Evolutionary conservation across 495 filamentous ascomycete species (phyloP).

Genomic region (Aspergillus conjunctus): DNA sequence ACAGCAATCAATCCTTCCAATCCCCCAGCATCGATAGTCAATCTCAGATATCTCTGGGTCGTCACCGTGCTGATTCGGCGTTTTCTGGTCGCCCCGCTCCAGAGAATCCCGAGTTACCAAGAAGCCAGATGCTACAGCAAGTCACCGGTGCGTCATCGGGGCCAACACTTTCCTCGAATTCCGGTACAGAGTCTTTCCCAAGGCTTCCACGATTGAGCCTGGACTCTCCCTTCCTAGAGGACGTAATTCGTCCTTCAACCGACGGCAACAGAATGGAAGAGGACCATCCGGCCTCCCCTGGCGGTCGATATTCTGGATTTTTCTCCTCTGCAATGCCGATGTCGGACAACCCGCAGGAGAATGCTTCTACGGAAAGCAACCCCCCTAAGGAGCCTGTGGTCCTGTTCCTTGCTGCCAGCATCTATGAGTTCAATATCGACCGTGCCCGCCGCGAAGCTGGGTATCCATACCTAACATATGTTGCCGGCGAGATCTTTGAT

Average conservation of each 20-base stretch:
- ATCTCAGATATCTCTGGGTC: slow-evolving; percentile 31
- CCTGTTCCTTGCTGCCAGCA: slow-evolving; percentile 87
- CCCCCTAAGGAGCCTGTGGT: slow-evolving; percentile 49
- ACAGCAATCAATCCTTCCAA: slow-evolving; percentile 38
- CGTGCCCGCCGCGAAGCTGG: slow-evolving; percentile 89
- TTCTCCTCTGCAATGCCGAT: slow-evolving; percentile 88
- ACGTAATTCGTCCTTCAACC: slow-evolving; percentile 32
- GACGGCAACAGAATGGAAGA: slow-evolving; percentile 20
- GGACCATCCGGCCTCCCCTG: slow-evolving; percentile 33
- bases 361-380: slow-evolving; percentile 25
- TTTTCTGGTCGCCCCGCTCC: slow-evolving; percentile 32
- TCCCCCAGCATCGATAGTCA: slow-evolving; percentile 39
- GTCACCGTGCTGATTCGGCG: slow-evolving; percentile 38
- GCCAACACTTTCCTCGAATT: slow-evolving; percentile 12
- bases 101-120: slow-evolving; percentile 26
- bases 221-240: slow-evolving; percentile 47
- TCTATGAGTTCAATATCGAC: slow-evolving; percentile 96
- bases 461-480: slow-evolving; percentile 94
- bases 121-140: slow-evolving; percentile 38
- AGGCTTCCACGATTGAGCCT: slow-evolving; percentile 45
- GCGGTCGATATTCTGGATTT: slow-evolving; percentile 59
- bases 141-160: slow-evolving; percentile 26
- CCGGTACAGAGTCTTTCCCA: slow-evolving; percentile 42
- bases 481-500: slow-evolving; percentile 89
- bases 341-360: slow-evolving; percentile 58